These are phyloP conservation scores for Bruguiera hainesii DNA, from an alignment of 441 rosid species.

Conservation along the genomic window DNA sequence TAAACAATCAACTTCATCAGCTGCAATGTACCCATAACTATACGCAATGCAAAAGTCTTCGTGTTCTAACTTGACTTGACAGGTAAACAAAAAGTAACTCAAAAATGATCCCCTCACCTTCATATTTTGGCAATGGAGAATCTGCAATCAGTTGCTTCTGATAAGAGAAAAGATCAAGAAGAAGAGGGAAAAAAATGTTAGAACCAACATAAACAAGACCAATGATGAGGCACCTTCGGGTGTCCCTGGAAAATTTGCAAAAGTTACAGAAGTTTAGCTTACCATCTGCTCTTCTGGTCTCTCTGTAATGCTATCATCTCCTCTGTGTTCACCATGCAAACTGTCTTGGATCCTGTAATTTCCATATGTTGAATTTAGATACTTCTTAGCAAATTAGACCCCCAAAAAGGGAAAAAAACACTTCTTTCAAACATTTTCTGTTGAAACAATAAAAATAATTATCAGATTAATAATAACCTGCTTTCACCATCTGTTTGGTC, in stretches of 20 bases:
- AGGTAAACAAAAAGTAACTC: background rate
- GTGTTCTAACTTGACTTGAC: background rate
- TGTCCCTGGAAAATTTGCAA: conserved; percentile 5
- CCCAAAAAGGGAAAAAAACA: background rate
- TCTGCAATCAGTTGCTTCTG: conserved; percentile 37
- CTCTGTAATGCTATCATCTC: conserved; percentile 28
- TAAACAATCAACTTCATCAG: too few relatives aligned
- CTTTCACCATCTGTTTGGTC: conserved; percentile 45
- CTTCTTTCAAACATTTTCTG: background rate
- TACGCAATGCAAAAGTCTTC: background rate
- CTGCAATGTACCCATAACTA: too few relatives aligned
- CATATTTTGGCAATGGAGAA: conserved; percentile 26
- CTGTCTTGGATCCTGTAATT: conserved; percentile 39
- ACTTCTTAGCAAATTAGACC: background rate
- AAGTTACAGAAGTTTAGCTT: conserved; percentile 22
- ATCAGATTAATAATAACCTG: conserved; percentile 41
- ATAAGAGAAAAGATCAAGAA: conserved; percentile 10
- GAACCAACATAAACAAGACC: conserved; percentile 8
- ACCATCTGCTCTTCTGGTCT: conserved; percentile 37
- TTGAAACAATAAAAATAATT: background rate
- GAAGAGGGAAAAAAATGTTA: conserved; percentile 6
- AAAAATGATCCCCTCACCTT: conserved; percentile 34
- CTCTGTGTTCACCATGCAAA: conserved; percentile 30
- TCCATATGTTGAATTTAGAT: conserved; percentile 13
- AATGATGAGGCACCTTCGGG: conserved; percentile 14